Percentiles rank a stretch among this genome's conserved stretches.
phyloP scores from a whole-genome alignment of 2,329 filamentous ascomycete genomes.

The Grosmannia clavigera region DNA sequence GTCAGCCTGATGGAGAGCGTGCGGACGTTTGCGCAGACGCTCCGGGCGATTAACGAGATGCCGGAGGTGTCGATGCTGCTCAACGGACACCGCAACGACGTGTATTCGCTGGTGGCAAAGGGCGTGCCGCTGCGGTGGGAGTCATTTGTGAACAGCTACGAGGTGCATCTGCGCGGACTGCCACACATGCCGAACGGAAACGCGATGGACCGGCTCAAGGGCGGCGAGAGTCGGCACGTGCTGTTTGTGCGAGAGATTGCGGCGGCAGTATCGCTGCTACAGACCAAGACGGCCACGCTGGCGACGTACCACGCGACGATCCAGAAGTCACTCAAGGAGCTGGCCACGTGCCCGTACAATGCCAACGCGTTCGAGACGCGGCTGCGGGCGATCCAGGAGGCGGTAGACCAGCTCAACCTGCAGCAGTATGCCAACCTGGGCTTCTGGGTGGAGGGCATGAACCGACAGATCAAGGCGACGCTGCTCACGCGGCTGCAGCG shows the following conservation, averaged over 20 bases:
- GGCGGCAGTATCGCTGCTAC: constrained; percentile 71
- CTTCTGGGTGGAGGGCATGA: constrained; percentile 81
- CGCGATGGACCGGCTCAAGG: constrained; percentile 36
- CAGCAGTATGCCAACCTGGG: constrained; percentile 91
- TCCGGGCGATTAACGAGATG: constrained; percentile 74
- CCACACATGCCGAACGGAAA: constrained; percentile 41
- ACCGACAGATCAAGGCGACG: constrained; percentile 69
- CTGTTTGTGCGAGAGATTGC: constrained; percentile 94
- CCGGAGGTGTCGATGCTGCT: constrained; percentile 76
- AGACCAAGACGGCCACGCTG: constrained; percentile 73
- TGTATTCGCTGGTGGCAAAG: constrained; percentile 70
- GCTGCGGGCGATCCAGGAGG: constrained; percentile 75
- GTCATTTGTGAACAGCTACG: constrained; percentile 93
- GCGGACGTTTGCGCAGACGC: constrained; percentile 82
- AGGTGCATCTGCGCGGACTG: constrained; percentile 67
- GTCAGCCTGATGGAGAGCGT: constrained; percentile 98
- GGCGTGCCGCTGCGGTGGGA: constrained; percentile 92
- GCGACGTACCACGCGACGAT: constrained; percentile 66
- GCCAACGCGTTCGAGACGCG: constrained; percentile 65
- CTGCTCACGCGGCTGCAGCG: constrained; percentile 71
- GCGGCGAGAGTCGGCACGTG: constrained; percentile 81
- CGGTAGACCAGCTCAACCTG: constrained; percentile 90
- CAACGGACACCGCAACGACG: constrained; percentile 84
- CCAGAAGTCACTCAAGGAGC: constrained; percentile 70
- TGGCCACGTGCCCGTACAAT: constrained; percentile 77